Evolutionary conservation across 768 basidiomycete genomes (phyloP), one percentile per base, ranked within the genome.

Genomic region (Serendipita sp.): DNA sequence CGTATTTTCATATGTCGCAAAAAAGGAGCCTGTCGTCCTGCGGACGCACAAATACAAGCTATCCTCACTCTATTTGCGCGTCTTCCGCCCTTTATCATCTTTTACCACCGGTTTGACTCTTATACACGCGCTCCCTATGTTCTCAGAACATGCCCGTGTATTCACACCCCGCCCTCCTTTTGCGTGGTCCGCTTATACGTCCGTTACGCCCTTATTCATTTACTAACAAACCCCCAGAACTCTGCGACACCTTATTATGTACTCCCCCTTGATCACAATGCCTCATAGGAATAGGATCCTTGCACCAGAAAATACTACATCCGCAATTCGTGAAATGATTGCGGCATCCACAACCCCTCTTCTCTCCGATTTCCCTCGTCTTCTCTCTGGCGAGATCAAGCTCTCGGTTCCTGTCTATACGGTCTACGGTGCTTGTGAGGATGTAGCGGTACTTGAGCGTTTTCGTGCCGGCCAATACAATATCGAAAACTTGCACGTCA

Each of bases 381-480:
- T 99, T 2, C 83, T 95, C 65, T 84, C 87, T 2, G 92, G 92
- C 53, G 87, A 92, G 68, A 82, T 99, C 77, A 91, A 89, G 72
- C 84, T 99, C 64, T 81, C 86, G 64, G 83, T 97, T 7, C 96
- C 96, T 48, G 92, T 98, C 11, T 99, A 87, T 76, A 92, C 94
- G 63, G 91, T 97, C 44, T 95, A 90, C 84, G 96, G 96, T 32
- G 91, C 95, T 28, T 96, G 95, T 71, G 96, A 99, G 75, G 96
- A 99, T 72, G 92, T 99, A 45, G 70, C 83, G 62, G 81, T 99
- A 47, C 78, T 98, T 68, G 96, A 98, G 78, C 94, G 92, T 74
- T 88, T 98, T 76, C 86, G 96, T 69, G 77, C 85, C 15, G 85
- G 85, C 38, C 78, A 86, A 60, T 93, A 92, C 75, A 76, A 82